A percentile compares a stretch with the other conserved stretches of the same genome.
Conservation (phyloP, 1,284 basidiomycete genomes). For the Irpex sp. region DNA sequence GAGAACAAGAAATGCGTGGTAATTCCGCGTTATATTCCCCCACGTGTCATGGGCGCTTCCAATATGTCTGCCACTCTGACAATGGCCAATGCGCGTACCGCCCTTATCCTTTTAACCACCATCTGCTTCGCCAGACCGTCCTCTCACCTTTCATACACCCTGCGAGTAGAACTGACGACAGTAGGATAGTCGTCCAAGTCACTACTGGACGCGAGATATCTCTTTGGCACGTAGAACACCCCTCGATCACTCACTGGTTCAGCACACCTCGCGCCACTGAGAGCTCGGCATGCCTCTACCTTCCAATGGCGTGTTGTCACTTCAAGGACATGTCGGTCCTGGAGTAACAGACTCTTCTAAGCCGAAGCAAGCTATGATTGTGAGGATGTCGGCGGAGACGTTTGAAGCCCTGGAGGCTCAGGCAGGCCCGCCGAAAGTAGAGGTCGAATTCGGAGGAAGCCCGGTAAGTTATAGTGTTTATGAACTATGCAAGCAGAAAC, state of each 20-base stretch:
- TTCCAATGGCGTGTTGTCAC: slow-evolving; percentile 40
- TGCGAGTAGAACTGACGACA: neutral
- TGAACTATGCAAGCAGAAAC: neutral
- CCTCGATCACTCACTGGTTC: neutral
- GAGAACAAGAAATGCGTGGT: no score
- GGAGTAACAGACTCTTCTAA: slow-evolving; percentile 50
- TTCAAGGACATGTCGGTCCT: slow-evolving; percentile 49
- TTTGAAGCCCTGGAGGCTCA: slow-evolving; percentile 56
- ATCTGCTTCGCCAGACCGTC: neutral
- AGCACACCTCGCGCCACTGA: slow-evolving; percentile 5
- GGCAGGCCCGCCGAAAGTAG: slow-evolving; percentile 31
- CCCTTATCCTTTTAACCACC: neutral
- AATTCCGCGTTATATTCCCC: neutral
- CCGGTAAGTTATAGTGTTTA: slow-evolving; percentile 38
- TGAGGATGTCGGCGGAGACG: slow-evolving; percentile 64
- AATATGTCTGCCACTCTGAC: neutral
- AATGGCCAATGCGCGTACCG: neutral
- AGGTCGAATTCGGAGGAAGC: slow-evolving; percentile 53
- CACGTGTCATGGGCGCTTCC: neutral
- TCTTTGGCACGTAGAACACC: neutral
- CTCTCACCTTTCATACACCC: neutral
- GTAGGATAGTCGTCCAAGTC: neutral
- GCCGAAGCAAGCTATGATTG: slow-evolving; percentile 66
- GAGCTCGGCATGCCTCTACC: slow-evolving; percentile 56
- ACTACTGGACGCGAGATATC: neutral